Conservation (phyloP, 2,329 filamentous ascomycete species). For the Aspergillus aculeatus region DNA sequence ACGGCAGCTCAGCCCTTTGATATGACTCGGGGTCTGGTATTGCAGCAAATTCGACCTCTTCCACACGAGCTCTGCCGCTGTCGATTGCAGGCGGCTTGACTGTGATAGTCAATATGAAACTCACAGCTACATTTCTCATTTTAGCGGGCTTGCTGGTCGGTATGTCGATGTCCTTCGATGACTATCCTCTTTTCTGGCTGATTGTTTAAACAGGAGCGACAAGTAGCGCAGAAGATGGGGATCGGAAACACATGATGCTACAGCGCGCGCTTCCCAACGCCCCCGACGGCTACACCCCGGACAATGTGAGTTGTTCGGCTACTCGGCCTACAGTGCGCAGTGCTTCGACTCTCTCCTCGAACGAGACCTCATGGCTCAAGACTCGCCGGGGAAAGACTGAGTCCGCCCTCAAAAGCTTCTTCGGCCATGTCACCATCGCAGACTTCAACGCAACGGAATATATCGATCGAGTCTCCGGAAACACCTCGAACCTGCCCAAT, state of each 20-base stretch:
- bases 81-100: not conserved
- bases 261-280: slow-evolving; percentile 54
- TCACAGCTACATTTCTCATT: not conserved
- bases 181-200: not conserved
- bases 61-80: not conserved
- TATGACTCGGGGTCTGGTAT: not conserved
- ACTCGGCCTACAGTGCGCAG: slow-evolving; percentile 66
- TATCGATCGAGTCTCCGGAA: slow-evolving; percentile 59
- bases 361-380: slow-evolving; percentile 74
- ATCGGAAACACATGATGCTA: not conserved
- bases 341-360: slow-evolving; percentile 62
- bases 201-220: not conserved
- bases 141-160: not conserved
- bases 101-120: not conserved
- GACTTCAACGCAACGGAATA: slow-evolving; percentile 75
- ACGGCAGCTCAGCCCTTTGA: not conserved
- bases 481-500: slow-evolving; percentile 60
- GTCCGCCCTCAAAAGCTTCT: slow-evolving; percentile 68
- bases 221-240: not conserved
- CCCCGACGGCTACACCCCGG: slow-evolving; percentile 71
- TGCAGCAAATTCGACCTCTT: not conserved
- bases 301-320: slow-evolving; percentile 65
- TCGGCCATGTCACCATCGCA: slow-evolving; percentile 70
- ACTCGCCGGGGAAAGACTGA: slow-evolving; percentile 71
- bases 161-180: not conserved